Conservation (phyloP, 164 flowering plant species). For the Euptelea pleiosperma region DNA sequence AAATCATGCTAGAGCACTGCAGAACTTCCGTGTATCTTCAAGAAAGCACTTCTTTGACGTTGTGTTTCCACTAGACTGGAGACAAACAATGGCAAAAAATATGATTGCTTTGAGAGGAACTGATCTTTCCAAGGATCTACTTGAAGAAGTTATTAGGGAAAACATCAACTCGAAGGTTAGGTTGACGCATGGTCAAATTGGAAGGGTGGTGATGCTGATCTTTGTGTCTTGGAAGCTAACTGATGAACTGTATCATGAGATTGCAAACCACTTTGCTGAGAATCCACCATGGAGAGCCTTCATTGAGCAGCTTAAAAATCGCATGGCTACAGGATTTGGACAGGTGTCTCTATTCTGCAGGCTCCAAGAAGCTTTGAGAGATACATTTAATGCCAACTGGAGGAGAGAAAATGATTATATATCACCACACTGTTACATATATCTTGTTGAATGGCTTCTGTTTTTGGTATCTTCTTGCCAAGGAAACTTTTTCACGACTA, state of each 20-base stretch:
- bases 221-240: slow-evolving; percentile 36
- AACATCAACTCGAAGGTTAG: slow-evolving; percentile 12
- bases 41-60: slow-evolving; percentile 21
- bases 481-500: slow-evolving; percentile 34
- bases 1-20: slow-evolving; percentile 17
- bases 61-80: slow-evolving; percentile 42
- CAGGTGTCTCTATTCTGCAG: slow-evolving; percentile 9
- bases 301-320: slow-evolving; percentile 20
- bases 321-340: slow-evolving; percentile 8
- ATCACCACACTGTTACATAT: slow-evolving; percentile 55
- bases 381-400: slow-evolving; percentile 41
- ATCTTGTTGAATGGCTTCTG: slow-evolving; percentile 55
- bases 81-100: slow-evolving; percentile 20
- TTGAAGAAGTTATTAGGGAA: slow-evolving; percentile 28
- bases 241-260: slow-evolving; percentile 24
- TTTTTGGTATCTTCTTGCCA: slow-evolving; percentile 30
- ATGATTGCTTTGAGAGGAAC: slow-evolving; percentile 42
- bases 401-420: slow-evolving; percentile 34
- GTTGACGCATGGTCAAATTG: slow-evolving; percentile 51
- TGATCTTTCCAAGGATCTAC: slow-evolving; percentile 28
- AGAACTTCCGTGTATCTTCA: slow-evolving; percentile 17
- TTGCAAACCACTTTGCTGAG: slow-evolving; percentile 18
- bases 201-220: slow-evolving; percentile 36
- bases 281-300: slow-evolving; percentile 39
- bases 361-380: slow-evolving; percentile 34